A percentile compares a stretch with the other conserved stretches of the same genome.
These are phyloP conservation scores for Salix caprea DNA, from an alignment of 345 rosid species.

Conservation along the genomic window DNA sequence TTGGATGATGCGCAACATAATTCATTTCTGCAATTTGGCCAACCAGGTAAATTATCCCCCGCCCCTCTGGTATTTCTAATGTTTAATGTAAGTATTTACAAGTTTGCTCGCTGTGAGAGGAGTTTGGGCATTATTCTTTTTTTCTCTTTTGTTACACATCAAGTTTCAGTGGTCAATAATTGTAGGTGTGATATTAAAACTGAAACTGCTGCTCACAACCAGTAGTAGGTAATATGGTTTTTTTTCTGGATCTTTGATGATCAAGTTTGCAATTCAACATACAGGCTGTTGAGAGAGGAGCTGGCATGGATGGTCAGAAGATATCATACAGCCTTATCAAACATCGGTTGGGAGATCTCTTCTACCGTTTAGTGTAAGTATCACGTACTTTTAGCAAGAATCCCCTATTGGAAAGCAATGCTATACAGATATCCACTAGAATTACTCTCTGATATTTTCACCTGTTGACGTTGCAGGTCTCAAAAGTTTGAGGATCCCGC, in stretches of 20 bases:
- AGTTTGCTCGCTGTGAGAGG: not conserved
- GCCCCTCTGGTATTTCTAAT: not conserved
- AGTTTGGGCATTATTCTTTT: not conserved
- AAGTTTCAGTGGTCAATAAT: not conserved
- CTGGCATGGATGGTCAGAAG: constrained; percentile 99
- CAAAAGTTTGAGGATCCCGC: constrained; percentile 99
- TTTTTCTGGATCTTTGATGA: not conserved
- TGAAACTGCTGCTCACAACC: not conserved
- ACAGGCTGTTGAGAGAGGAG: constrained; percentile 96
- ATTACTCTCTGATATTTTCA: not conserved
- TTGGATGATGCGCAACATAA: constrained; percentile 99
- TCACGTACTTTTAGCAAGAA: not conserved
- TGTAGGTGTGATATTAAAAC: not conserved
- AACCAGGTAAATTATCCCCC: constrained; percentile 60
- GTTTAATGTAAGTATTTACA: not conserved
- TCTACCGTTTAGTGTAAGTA: constrained; percentile 87
- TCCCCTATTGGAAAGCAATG: not conserved
- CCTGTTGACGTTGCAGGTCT: constrained; percentile 47
- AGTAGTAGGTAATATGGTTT: not conserved
- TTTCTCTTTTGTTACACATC: not conserved
- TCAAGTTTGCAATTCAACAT: not conserved
- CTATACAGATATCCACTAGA: not conserved
- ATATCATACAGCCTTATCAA: constrained; percentile 84
- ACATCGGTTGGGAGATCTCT: constrained; percentile 96
- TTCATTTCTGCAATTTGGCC: constrained; percentile 91